Conservation (phyloP, 2,329 filamentous ascomycete genomes). For the Byssoonygena ceratinophila region DNA sequence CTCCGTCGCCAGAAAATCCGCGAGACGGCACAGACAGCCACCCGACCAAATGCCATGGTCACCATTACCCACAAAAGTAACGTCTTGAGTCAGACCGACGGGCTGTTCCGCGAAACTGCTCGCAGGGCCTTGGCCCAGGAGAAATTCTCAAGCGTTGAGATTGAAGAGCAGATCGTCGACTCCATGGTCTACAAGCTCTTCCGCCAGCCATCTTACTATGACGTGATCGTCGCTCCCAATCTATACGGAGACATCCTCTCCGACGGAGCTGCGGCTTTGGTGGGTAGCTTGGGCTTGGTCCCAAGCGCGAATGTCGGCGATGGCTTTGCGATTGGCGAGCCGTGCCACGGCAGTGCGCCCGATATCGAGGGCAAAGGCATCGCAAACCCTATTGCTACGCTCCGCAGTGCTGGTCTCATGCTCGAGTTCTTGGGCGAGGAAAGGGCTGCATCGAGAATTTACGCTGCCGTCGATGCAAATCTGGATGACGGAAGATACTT, state of each 20-base stretch:
- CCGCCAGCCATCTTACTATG: conserved; percentile 87
- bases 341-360: conserved; percentile 90
- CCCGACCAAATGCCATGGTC: conserved; percentile 66
- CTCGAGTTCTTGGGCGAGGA: conserved; percentile 88
- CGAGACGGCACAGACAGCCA: conserved; percentile 40
- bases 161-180: conserved; percentile 98
- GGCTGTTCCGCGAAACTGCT: conserved; percentile 76
- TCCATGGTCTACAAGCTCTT: conserved; percentile 99
- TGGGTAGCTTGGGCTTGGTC: conserved; percentile 83
- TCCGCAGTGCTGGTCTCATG: conserved; percentile 86
- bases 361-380: conserved; percentile 90
- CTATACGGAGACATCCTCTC: conserved; percentile 95
- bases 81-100: conserved; percentile 91
- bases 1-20: conserved; percentile 74
- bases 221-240: conserved; percentile 95
- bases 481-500: conserved; percentile 71
- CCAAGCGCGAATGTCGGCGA: conserved; percentile 93
- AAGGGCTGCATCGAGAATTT: conserved; percentile 76
- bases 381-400: conserved; percentile 91
- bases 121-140: conserved; percentile 58
- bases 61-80: conserved; percentile 99
- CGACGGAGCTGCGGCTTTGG: conserved; percentile 86
- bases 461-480: conserved; percentile 82
- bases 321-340: conserved; percentile 90
- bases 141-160: conserved; percentile 51